Evolutionary conservation across 2,329 filamentous ascomycete genomes (phyloP).

Genomic region (Myriosclerotinia curreyana): DNA sequence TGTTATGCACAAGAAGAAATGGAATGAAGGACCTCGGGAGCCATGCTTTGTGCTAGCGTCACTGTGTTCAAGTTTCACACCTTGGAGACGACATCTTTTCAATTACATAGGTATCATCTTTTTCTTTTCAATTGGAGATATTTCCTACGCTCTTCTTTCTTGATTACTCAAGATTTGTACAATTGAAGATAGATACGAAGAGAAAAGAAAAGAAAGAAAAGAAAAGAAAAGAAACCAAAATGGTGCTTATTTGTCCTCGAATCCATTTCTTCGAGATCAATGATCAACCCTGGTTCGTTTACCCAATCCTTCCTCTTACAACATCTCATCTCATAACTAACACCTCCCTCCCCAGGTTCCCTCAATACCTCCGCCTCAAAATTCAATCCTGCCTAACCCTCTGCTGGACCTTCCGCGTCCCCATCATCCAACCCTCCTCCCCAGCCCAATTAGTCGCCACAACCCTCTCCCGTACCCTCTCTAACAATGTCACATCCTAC

Average conservation of each 20-base stretch:
- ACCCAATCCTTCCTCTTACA: neutral
- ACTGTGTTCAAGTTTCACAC: neutral
- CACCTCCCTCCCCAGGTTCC: conserved; percentile 52
- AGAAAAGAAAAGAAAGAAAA: too few relatives aligned
- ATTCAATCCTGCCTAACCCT: conserved; percentile 64
- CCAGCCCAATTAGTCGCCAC: conserved; percentile 60
- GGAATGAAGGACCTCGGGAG: conserved; percentile 16
- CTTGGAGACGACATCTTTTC: neutral
- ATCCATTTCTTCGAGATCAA: conserved; percentile 66
- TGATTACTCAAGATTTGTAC: too few relatives aligned
- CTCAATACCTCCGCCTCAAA: conserved; percentile 59
- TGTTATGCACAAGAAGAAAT: neutral
- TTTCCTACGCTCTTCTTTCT: too few relatives aligned
- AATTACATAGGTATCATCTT: neutral
- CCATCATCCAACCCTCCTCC: conserved; percentile 54
- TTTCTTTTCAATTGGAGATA: neutral
- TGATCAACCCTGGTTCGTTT: conserved; percentile 60
- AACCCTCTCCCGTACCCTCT: conserved; percentile 53
- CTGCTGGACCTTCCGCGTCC: conserved; percentile 59
- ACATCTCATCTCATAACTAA: neutral
- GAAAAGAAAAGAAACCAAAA: conserved; percentile 29
- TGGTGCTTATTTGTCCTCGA: conserved; percentile 53
- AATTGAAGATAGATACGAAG: too few relatives aligned
- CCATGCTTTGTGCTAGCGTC: conserved; percentile 7
- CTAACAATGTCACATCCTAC: conserved; percentile 49